Evolutionary conservation across 495 filamentous ascomycete species (phyloP).

Genomic region (Neohortaea acidophila): DNA sequence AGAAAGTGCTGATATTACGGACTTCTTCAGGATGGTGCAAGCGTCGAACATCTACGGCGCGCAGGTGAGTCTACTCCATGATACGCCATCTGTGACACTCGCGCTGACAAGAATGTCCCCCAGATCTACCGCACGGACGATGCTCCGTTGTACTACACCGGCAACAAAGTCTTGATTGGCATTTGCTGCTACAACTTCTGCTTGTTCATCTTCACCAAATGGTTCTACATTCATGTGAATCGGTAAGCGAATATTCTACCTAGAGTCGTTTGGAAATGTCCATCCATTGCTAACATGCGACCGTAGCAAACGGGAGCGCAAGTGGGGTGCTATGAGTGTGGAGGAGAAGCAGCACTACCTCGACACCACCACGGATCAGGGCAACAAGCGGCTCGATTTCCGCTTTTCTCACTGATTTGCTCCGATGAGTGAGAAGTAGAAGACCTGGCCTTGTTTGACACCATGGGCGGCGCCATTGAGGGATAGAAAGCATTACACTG

Average conservation of each 20-base stretch:
- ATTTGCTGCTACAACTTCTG: constrained; percentile 27
- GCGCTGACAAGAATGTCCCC: constrained; percentile 38
- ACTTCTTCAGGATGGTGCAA: constrained; percentile 34
- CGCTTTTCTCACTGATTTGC: constrained; percentile 11
- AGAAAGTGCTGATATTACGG: no score
- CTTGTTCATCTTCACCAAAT: constrained; percentile 23
- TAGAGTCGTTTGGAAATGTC: no score
- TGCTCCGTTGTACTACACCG: constrained; percentile 28
- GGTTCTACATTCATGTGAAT: constrained; percentile 26
- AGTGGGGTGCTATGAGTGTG: constrained; percentile 26
- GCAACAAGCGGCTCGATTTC: constrained; percentile 17
- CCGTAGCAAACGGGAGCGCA: constrained; percentile 25
- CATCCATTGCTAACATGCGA: no score
- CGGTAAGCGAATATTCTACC: no score
- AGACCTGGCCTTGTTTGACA: no score
- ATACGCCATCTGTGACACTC: constrained; percentile 39
- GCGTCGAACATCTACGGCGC: constrained; percentile 26
- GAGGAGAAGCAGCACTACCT: constrained; percentile 27
- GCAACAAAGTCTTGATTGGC: constrained; percentile 31
- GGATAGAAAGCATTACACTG: no score
- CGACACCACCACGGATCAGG: constrained; percentile 10
- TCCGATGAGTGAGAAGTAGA: no score
- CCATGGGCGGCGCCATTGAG: no score
- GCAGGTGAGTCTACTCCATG: constrained; percentile 12
- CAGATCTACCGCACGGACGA: constrained; percentile 28